Evolutionary conservation across 2,329 filamentous ascomycete genomes (phyloP).

Genomic region (Aspergillus sp.): DNA sequence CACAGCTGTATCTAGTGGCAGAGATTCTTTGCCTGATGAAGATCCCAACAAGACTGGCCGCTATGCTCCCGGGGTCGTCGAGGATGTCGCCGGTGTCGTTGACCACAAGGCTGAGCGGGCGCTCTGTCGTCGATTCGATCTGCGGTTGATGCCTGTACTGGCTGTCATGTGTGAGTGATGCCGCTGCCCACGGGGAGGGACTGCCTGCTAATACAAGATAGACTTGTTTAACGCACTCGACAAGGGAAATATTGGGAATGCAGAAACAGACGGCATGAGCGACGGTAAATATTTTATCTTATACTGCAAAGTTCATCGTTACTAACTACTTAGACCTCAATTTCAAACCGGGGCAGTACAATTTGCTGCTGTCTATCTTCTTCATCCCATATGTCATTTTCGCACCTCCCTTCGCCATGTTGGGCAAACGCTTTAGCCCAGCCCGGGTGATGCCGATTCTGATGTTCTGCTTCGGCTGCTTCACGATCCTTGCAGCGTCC

Average conservation of each 20-base stretch:
- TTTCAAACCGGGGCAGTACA: slow-evolving; percentile 66
- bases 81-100: slow-evolving; percentile 35
- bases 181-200: background rate
- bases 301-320: background rate
- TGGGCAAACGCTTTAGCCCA: slow-evolving; percentile 68
- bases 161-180: slow-evolving; percentile 54
- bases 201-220: slow-evolving; percentile 13
- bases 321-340: slow-evolving; percentile 44
- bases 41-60: slow-evolving; percentile 12
- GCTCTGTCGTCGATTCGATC: slow-evolving; percentile 55
- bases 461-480: slow-evolving; percentile 67
- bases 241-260: slow-evolving; percentile 56
- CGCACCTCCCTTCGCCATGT: slow-evolving; percentile 64
- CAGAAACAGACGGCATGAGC: slow-evolving; percentile 55
- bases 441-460: slow-evolving; percentile 63
- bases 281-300: slow-evolving; percentile 26
- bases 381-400: slow-evolving; percentile 73
- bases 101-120: slow-evolving; percentile 49
- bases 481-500: slow-evolving; percentile 61
- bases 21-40: slow-evolving; percentile 12
- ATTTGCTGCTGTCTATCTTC: slow-evolving; percentile 69
- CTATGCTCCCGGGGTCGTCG: slow-evolving; percentile 18
- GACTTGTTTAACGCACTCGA: slow-evolving; percentile 58
- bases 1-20: slow-evolving; percentile 4
- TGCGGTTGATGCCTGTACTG: slow-evolving; percentile 55